Evolutionary conservation across 1,284 basidiomycete genomes (phyloP).

Genomic region (Boletus mariae): DNA sequence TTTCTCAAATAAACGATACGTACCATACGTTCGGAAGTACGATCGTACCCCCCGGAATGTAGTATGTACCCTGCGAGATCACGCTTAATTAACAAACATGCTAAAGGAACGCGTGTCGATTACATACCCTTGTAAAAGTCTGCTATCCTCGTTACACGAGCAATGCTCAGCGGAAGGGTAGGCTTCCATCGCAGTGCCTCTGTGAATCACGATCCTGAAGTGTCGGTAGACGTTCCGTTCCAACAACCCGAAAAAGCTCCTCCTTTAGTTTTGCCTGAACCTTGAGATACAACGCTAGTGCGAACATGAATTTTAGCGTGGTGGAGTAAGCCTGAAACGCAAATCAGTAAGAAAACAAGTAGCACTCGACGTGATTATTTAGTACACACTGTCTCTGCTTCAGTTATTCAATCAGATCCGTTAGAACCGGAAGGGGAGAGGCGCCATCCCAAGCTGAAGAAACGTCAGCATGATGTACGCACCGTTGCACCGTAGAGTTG

Average conservation of each 20-base stretch:
- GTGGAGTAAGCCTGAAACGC: constrained; percentile 23
- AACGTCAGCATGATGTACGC: too few species aligned
- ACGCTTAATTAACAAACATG: background rate
- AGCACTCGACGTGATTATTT: background rate
- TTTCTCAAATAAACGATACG: background rate
- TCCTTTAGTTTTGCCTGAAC: constrained; percentile 22
- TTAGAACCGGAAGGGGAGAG: background rate
- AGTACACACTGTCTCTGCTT: constrained; percentile 21
- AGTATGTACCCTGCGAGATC: constrained; percentile 21
- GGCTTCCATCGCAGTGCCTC: constrained; percentile 31
- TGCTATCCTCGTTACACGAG: constrained; percentile 8
- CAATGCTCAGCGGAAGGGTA: constrained; percentile 23
- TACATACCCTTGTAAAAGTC: constrained; percentile 13
- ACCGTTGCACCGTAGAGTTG: too few species aligned
- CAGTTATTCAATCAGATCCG: constrained; percentile 12
- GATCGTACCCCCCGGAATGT: constrained; percentile 31
- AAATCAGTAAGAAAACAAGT: background rate
- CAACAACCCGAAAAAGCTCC: constrained; percentile 16
- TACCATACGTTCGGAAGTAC: constrained; percentile 37
- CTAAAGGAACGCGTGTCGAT: background rate
- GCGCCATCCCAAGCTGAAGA: too few species aligned
- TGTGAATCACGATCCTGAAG: constrained; percentile 29
- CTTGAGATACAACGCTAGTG: constrained; percentile 23
- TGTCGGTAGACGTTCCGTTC: constrained; percentile 28
- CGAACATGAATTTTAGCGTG: constrained; percentile 26